Percentiles rank a stretch among this genome's conserved stretches.
Conservation (phyloP, 2,329 filamentous ascomycete species). For the Fusarium goolgardi region DNA sequence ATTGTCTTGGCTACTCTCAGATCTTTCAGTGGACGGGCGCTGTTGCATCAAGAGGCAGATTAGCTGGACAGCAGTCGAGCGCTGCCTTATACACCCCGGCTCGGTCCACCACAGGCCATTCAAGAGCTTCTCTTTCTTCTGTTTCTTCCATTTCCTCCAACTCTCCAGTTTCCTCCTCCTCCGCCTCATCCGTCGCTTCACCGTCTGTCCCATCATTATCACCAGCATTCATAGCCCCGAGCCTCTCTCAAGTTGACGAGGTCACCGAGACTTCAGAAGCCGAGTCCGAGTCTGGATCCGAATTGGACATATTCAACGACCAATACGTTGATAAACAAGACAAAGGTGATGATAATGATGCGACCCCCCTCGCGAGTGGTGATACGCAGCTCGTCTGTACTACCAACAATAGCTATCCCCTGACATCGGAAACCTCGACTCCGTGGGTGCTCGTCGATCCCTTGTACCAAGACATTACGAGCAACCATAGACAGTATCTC, state of each 20-base stretch:
- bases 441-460: conserved; percentile 58
- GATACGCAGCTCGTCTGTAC: conserved; percentile 48
- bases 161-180: conserved; percentile 27
- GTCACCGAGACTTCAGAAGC: conserved; percentile 27
- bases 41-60: conserved; percentile 57
- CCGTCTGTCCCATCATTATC: conserved; percentile 33
- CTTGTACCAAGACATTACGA: conserved; percentile 65
- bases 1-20: conserved; percentile 66
- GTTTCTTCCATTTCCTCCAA: conserved; percentile 38
- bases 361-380: conserved; percentile 28
- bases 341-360: conserved; percentile 32
- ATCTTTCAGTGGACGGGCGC: conserved; percentile 65
- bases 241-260: conserved; percentile 37
- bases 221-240: conserved; percentile 26
- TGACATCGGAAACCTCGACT: conserved; percentile 40
- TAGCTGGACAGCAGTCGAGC: conserved; percentile 55
- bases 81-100: conserved; percentile 46
- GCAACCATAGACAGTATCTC: conserved; percentile 57
- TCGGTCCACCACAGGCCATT: conserved; percentile 33
- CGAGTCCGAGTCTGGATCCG: conserved; percentile 28
- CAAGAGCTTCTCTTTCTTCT: conserved; percentile 35
- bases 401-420: conserved; percentile 36
- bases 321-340: conserved; percentile 1
- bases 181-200: conserved; percentile 31
- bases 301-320: conserved; percentile 21